Base-by-base conservation (phyloP, 2,329 filamentous ascomycete genomes). In the Paecilomyces sp. region DNA sequence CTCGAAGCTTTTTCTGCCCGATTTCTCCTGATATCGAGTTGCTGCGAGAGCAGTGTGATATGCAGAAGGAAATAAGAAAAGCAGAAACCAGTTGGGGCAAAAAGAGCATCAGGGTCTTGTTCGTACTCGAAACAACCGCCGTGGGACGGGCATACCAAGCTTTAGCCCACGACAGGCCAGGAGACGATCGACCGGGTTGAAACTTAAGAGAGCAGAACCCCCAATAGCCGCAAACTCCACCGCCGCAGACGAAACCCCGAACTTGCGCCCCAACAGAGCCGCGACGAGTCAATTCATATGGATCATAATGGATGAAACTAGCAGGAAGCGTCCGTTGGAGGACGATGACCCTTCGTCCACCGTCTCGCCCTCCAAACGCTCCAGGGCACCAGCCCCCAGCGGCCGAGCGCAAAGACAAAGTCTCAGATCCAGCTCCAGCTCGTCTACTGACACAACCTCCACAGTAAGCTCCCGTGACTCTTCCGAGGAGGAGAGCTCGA, bases 171-270 rank as follows among this genome's bases (percentile, higher is more conserved):
- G 41, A 47, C 41, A 47, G 15, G 41, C 41, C 41, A 47, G 18
- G 41, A 47, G 41, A 47, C 41, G 41, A 47, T 47, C 41, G 41
- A 47, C 41, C 41, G 15, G 18, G 41, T 47, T 47, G 41, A 47
- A 47, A 47, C 41, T 47, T 18, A 47, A 47, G 41, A 47, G 41
- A 47, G 3, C n/a, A n/a, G n/a, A 18, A 22, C 41, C 41, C 41
- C 51, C 51, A 53, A 25, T 53, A n/a, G 25, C 9, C 51, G 51
- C 51, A 25, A 53, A 24, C 59, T 55, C 56, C 52, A 34, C 59
- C 56, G 28, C 13, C 56, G 57, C 57, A 57, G 50, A 30, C 58
- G 58, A 60, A 60, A 60, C 58, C 55, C 30, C 58, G 47, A 57
- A 31, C 47, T 24, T 22, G 41, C 50, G 28, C 51, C 55, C 31